Base-by-base conservation (phyloP, 495 filamentous ascomycete species). In the Aspergillus haitiensis region DNA sequence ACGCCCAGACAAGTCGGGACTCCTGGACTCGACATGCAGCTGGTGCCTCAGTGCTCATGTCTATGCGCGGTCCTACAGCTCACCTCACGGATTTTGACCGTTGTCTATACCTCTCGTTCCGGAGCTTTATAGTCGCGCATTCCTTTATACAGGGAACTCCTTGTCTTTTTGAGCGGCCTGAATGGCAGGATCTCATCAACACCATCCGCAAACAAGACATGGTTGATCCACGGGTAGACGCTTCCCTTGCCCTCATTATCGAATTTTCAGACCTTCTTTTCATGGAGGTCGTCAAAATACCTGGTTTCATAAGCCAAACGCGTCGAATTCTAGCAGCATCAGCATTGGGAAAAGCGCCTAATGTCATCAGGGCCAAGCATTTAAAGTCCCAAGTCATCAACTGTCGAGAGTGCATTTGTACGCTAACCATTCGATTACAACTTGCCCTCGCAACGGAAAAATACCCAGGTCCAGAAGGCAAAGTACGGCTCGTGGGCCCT, bases 21-120 rank as follows among this genome's bases (percentile, higher is more conserved):
- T 67, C 70, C 1, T 75, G 70, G 68, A 61, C 71, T 6, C 62
- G 62, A 34, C 71, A 74, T 60, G 70, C 73, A 16, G 66, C 64
- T 12, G 73, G 70, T 15, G 68, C 70, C 8, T 67, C 62, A 13
- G 39, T 65, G 5, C 59, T 73, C 6, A 70, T 74, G 58, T 63
- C 61, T 6, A 62, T 68, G n/a, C 70, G 73, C 16, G 70, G 71
- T 3, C 66, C 70, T 2, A 55, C 40, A n/a, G 62, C 67, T 2
- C 65, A 72, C 46, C 52, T 66, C 3, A 61, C 58, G 3, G 71
- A 67, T 9, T 71, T 72, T 49, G 71, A 72, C 13, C 62, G 55
- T 12, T 58, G 58, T 18, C 49, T 75, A 0, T 71, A 74, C 34
- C 46, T 69, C 15, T 68, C 67, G 27, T 72, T 68, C 54, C 67